A percentile compares a stretch with the other conserved stretches of the same genome.
These are phyloP conservation scores for Plasmodium coatneyi DNA, from an alignment of 169 alveolate genomes.

Conservation along the genomic window DNA sequence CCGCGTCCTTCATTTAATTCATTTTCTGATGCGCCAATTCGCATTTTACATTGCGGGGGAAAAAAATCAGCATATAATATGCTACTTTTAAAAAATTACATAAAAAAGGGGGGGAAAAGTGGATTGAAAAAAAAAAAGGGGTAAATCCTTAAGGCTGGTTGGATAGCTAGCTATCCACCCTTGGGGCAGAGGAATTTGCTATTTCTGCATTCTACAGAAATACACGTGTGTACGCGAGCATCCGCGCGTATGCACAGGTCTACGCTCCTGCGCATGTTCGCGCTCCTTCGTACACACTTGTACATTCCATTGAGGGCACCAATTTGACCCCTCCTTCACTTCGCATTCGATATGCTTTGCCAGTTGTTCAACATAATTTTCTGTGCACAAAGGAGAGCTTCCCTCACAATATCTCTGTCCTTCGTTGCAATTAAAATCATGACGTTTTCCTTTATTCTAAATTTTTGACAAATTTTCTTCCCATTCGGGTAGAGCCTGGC, in stretches of 20 bases:
- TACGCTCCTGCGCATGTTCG: not conserved
- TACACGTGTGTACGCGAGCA: not conserved
- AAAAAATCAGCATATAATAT: not conserved
- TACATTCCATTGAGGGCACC: not conserved
- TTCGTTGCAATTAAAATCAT: conserved; percentile 88
- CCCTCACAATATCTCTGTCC: conserved; percentile 89
- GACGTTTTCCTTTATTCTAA: conserved; percentile 87
- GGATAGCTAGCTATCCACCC: not conserved
- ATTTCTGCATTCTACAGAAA: not conserved
- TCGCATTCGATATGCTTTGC: conserved; percentile 81
- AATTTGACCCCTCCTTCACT: not conserved
- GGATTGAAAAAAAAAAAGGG: conserved; percentile 1
- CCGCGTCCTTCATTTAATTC: not conserved
- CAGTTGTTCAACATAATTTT: conserved; percentile 90
- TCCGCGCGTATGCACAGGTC: not conserved
- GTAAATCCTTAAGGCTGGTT: not conserved
- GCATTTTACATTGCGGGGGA: not conserved
- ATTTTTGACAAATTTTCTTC: conserved; percentile 87
- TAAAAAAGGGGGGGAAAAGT: not conserved
- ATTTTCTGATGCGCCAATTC: not conserved
- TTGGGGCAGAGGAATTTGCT: not conserved
- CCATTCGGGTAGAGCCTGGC: conserved; percentile 91
- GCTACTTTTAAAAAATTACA: not conserved
- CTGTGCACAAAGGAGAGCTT: conserved; percentile 91
- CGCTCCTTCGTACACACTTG: not conserved